Evolutionary conservation across 768 basidiomycete genomes (phyloP).

Genomic region (Mycena capillaripes): DNA sequence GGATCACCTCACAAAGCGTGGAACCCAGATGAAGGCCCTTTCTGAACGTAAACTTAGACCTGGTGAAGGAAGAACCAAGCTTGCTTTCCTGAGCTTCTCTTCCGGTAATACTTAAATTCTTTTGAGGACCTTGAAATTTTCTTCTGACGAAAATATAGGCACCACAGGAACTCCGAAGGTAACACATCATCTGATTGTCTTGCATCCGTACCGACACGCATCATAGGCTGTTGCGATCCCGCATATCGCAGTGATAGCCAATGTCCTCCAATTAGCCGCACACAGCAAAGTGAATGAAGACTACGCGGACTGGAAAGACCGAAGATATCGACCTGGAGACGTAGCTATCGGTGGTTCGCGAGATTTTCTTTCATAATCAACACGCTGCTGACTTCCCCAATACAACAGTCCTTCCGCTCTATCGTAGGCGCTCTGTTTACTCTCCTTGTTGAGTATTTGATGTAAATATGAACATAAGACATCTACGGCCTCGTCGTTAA

Average conservation of each 20-base stretch:
- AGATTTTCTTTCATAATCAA: not conserved
- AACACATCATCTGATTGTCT: not conserved
- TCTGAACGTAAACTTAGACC: slow-evolving; percentile 65
- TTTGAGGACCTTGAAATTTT: not conserved
- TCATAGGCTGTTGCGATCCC: slow-evolving; percentile 71
- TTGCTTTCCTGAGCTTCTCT: slow-evolving; percentile 81
- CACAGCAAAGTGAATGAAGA: slow-evolving; percentile 65
- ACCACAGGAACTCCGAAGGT: slow-evolving; percentile 86
- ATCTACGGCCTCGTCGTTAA: slow-evolving; percentile 78
- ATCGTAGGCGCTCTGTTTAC: slow-evolving; percentile 58
- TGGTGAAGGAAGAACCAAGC: slow-evolving; percentile 77
- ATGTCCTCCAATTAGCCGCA: slow-evolving; percentile 70
- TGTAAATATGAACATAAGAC: too few relatives aligned
- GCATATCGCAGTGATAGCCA: slow-evolving; percentile 71
- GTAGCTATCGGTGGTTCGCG: slow-evolving; percentile 68
- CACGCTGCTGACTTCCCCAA: not conserved
- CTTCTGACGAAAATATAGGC: slow-evolving; percentile 43
- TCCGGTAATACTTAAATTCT: slow-evolving; percentile 58
- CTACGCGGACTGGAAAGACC: slow-evolving; percentile 59
- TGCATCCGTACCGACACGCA: not conserved
- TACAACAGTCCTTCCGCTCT: slow-evolving; percentile 67
- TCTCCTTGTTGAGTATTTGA: not conserved
- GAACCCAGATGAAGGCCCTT: slow-evolving; percentile 51
- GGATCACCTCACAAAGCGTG: slow-evolving; percentile 62
- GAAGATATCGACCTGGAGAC: slow-evolving; percentile 72